Evolutionary conservation across 345 rosid species (phyloP).

Genomic region (Zanthoxylum bungeanum): DNA sequence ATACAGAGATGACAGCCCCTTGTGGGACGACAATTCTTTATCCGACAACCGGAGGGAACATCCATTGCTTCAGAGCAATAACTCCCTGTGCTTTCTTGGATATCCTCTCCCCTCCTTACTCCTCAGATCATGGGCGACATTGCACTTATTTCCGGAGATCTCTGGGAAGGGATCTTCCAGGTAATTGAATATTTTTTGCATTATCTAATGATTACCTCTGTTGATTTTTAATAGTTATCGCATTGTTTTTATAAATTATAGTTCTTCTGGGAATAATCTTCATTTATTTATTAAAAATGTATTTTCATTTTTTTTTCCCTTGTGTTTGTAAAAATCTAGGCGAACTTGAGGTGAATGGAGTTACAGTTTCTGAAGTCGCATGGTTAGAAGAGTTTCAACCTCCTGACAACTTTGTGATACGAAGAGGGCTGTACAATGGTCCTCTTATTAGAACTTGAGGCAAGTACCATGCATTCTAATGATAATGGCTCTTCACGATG

Average conservation of each 20-base stretch:
- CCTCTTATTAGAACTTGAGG: conserved; percentile 69
- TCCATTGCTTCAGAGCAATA: no score
- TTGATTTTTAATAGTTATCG: not conserved
- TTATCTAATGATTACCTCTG: not conserved
- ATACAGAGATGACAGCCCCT: no score
- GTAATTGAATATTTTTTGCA: conserved; percentile 25
- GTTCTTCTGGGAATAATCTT: no score
- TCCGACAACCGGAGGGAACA: no score
- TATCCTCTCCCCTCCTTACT: conserved; percentile 71
- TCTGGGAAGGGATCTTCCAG: conserved; percentile 51
- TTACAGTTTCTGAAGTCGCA: conserved; percentile 40
- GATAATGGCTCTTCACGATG: conserved; percentile 3
- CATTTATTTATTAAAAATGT: no score
- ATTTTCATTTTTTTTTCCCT: not conserved
- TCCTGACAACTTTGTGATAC: no score
- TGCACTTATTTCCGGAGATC: no score
- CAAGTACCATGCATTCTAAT: conserved; percentile 14
- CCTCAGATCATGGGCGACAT: conserved; percentile 50
- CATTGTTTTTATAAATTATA: no score
- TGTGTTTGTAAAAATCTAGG: conserved; percentile 37
- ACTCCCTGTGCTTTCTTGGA: conserved; percentile 76
- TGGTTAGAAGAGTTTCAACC: no score
- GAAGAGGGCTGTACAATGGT: conserved; percentile 66
- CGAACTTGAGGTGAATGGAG: conserved; percentile 55
- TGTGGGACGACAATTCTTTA: no score